Conservation (phyloP, 768 basidiomycete genomes). For the Lentinula sp. region DNA sequence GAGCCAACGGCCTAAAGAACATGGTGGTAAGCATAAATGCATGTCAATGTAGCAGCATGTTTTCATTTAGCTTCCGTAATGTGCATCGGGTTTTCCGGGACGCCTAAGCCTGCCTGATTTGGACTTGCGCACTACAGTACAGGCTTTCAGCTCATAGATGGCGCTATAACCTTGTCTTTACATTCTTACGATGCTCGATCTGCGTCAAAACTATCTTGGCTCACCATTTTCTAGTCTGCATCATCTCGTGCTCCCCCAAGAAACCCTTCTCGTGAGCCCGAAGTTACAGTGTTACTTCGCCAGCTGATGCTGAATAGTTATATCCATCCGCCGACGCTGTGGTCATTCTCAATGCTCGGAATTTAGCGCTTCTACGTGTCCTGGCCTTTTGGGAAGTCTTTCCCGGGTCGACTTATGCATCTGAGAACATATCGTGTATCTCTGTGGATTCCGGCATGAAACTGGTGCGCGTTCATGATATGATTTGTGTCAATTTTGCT, state of each 20-base stretch:
- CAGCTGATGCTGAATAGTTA: conserved; percentile 35
- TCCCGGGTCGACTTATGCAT: conserved; percentile 43
- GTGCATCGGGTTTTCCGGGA: background rate
- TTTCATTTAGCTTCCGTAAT: background rate
- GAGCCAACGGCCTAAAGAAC: conserved; percentile 13
- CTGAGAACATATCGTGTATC: conserved; percentile 49
- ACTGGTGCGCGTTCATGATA: conserved; percentile 47
- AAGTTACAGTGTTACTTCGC: background rate
- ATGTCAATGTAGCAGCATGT: background rate
- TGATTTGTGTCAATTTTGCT: background rate
- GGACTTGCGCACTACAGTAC: background rate
- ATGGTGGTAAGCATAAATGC: conserved; percentile 1
- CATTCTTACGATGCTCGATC: conserved; percentile 35
- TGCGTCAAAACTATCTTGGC: conserved; percentile 38
- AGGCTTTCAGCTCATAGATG: background rate
- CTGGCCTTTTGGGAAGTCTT: conserved; percentile 81
- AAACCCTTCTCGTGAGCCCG: conserved; percentile 55
- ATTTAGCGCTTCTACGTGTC: conserved; percentile 58
- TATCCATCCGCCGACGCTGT: conserved; percentile 69
- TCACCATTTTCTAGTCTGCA: conserved; percentile 51
- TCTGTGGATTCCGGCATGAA: conserved; percentile 76
- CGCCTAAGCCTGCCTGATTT: background rate
- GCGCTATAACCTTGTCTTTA: background rate
- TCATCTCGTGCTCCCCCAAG: conserved; percentile 49
- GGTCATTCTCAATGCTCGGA: conserved; percentile 66